Percentiles rank a stretch among this genome's conserved stretches.
phyloP scores from a whole-genome alignment of 192 early-diverging fungal genomes.

The Coemansia sp. region DNA sequence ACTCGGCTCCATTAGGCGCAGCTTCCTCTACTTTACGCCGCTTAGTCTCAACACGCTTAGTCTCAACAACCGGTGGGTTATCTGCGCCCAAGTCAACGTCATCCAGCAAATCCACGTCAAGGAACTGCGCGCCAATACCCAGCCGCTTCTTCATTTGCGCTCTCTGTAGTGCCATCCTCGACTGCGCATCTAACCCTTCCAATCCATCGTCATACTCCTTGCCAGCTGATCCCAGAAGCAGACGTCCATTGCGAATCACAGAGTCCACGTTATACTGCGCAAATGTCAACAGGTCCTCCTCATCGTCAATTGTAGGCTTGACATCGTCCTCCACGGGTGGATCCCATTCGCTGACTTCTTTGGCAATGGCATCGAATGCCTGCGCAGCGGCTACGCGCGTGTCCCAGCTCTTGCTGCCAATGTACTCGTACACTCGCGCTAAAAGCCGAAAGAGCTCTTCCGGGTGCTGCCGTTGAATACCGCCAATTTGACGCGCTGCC shows the following conservation, averaged over 20 bases:
- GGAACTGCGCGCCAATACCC: constrained; percentile 86
- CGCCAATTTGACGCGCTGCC: constrained; percentile 95
- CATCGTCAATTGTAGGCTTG: constrained; percentile 18
- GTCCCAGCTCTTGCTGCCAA: constrained; percentile 92
- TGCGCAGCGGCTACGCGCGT: constrained; percentile 93
- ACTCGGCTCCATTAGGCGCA: constrained; percentile 2
- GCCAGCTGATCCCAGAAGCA: constrained; percentile 85
- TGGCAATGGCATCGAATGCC: constrained; percentile 90
- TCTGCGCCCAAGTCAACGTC: constrained; percentile 73
- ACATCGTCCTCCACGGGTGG: constrained; percentile 43
- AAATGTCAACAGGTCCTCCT: constrained; percentile 72
- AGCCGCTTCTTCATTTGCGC: constrained; percentile 82
- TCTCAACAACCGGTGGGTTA: constrained; percentile 12
- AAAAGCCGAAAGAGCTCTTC: constrained; percentile 90
- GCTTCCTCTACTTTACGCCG: constrained; percentile 31
- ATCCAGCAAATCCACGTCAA: constrained; percentile 89
- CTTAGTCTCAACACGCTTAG: constrained; percentile 15
- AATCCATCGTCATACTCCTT: constrained; percentile 88
- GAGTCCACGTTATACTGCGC: constrained; percentile 80
- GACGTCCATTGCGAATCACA: constrained; percentile 77
- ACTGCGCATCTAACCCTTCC: constrained; percentile 75
- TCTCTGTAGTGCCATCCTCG: constrained; percentile 81
- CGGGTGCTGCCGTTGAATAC: constrained; percentile 93
- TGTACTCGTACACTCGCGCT: constrained; percentile 62
- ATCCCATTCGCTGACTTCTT: constrained; percentile 88